Base-by-base conservation (phyloP, 768 basidiomycete genomes). In the Neoboletus subvelutipes region DNA sequence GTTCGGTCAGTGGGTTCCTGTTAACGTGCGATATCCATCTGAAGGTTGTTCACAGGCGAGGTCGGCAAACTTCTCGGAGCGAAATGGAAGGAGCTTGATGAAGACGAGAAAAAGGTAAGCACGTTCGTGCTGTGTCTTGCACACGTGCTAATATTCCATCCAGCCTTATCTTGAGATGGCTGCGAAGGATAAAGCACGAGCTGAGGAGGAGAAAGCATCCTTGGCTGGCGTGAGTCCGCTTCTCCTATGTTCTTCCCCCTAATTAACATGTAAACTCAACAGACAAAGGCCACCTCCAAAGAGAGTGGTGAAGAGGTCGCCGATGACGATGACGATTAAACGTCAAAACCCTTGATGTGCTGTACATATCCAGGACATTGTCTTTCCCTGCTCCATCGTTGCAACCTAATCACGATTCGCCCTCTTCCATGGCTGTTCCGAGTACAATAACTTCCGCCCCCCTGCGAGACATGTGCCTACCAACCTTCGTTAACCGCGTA, bases 71-170 rank as follows among this genome's bases (percentile, higher is more conserved):
- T 97, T 45, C 86, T 98, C 57, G 96, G 96, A 41, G 88, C 88
- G 50, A 94, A 94, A 77, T 98, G 96, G 96, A 98, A 97, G 81
- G 92, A 93, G 72, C 83, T 97, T 66, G 85, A 85, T 52, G 92
- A 94, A 6, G 83, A 83, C 36, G 94, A 97, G 79, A 96, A 94
- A 81, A 92, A 91, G 83, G 93, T 91, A 50, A 45, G 75, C 70
- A n/a, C 18, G 7, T 47, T 50, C 2, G 8, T n/a, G 8, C 17
- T 15, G 20, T 9, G 18, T 57, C 24, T 9, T 13, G 12, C 49
- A 50, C 24, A 5, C 10, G 26, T 52, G 15, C 45, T 67, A 2
- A 61, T 49, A 36, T 28, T 66, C 52, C 59, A 8, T 57, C 31
- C 59, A 95, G 94, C 94, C 93, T 17, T 98, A 96, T 78, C 64